Base-by-base conservation (phyloP, 176 grass and related monocot genomes). In the Oryza nivara region DNA sequence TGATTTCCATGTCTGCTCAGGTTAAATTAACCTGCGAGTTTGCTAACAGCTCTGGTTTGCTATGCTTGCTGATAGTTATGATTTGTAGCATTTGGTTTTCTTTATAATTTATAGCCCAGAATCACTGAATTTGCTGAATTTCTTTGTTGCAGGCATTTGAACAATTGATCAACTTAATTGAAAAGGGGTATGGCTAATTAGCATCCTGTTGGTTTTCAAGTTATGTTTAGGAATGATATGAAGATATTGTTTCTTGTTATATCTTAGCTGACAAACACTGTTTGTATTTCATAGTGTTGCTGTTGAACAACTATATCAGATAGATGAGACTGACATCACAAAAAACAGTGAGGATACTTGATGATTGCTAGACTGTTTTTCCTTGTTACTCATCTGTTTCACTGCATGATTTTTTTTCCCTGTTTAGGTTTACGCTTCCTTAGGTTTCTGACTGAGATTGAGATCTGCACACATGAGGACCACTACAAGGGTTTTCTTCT, bases 361-460 rank as follows among this genome's bases (percentile, higher is more conserved):
- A 40, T 70, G 66, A 54, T 56, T 81, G 10, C 48, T 80, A 20
- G 45, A 11, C 1, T 67, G 51, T 61, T 70, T 30, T 79, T 12
- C 32, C 6, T 70, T 81, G 48, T 17, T 75, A 13, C 23, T 14
- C 22, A 48, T 73, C 16, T 73, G 8, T 26, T 76, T 69, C 17
- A 52, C 8, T 30, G 32, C 28, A 70, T 81, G 20, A 70, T 46
- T 20, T 56, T 46, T 35, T 23, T 13, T 22, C 23, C 45, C 7
- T 70, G 47, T 69, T 35, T 32, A 81, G 66, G 56, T 70, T 54
- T 70, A 45, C 46, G 5, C 28, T 68, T 56, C 65, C 44, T 81
- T 23, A 68, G 66, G 28, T 81, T 52, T 19, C 66, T 81, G 28
- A 69, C 65, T 80, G 78, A 70, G 78, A 54, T 80, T 51, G 78